Evolutionary conservation across 352 stramenopile genomes (phyloP), one percentile per base, ranked within the genome.

Genomic region (Pythium sukuiense): DNA sequence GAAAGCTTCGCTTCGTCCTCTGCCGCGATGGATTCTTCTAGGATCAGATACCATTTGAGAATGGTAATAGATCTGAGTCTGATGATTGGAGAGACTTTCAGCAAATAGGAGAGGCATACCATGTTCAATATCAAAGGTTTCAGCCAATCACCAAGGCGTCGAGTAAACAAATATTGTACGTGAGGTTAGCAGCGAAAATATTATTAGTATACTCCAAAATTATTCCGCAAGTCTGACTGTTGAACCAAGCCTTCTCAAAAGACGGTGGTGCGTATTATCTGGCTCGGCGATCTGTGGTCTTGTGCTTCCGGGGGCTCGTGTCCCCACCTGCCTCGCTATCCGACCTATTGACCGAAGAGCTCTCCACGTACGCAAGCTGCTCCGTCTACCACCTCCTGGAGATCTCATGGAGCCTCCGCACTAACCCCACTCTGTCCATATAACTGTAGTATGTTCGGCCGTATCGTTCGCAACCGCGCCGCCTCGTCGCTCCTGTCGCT

Each of bases 401-500:
- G 43, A 24, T 24, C 20, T 24, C 20, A 52, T 29, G n/a, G 20
- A 52, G 32, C 45, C 41, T 41, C 33, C 3, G 32, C 5, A 35
- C 8, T 35, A 9, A 35, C 18, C 20, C 48, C 32, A 29, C 7
- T 43, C 7, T 27, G 14, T 59, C 14, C 29, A 30, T 59, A 11
- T n/a, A n/a, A 49, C 13, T 5, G 14, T 35, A 71, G 64, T 52
- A 91, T 91, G 83, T 83, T 91, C 61, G 66, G 77, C 68, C 80
- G 77, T 45, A 71, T 84, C 59, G 57, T 85, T 61, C 77, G 79
- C 68, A 65, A 67, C 65, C 61, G 60, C 66, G 49, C 61, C 48
- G 66, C 77, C 49, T 72, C 71, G 55, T 63, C 71, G 70, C 73
- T 90, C 59, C 66, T 90, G 58, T 73, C 77, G 63, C 63, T 88